phyloP scores from a whole-genome alignment of 2,329 filamentous ascomycete genomes.

The Trichothecium sympodiale region DNA sequence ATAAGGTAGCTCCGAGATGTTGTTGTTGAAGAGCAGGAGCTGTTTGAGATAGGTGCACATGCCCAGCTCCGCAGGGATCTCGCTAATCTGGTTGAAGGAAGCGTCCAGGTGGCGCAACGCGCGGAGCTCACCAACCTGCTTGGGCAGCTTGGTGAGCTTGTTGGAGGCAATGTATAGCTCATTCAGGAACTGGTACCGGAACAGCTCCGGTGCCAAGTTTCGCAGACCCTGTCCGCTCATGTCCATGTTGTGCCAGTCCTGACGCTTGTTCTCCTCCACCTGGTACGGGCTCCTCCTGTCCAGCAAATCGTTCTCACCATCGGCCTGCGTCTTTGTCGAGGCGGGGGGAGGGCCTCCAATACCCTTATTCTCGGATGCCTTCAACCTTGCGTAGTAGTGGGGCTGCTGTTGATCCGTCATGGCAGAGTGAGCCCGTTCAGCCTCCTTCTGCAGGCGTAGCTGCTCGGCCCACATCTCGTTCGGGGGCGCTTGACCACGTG shows the following conservation, averaged over 20 bases:
- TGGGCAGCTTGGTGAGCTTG: constrained; percentile 69
- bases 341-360: constrained; percentile 43
- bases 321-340: constrained; percentile 34
- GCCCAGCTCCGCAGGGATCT: constrained; percentile 81
- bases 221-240: constrained; percentile 92
- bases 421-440: constrained; percentile 60
- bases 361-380: constrained; percentile 59
- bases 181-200: constrained; percentile 79
- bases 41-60: constrained; percentile 92
- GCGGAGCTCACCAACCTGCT: constrained; percentile 71
- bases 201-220: constrained; percentile 67
- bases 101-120: constrained; percentile 75
- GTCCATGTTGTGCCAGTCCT: constrained; percentile 89
- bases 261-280: constrained; percentile 54
- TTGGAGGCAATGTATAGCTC: constrained; percentile 93
- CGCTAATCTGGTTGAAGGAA: constrained; percentile 74
- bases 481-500: constrained; percentile 39
- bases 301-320: constrained; percentile 41
- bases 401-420: constrained; percentile 57
- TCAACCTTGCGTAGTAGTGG: constrained; percentile 61
- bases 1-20: constrained; percentile 68
- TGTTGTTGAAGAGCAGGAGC: constrained; percentile 82
- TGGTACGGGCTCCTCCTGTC: constrained; percentile 53
- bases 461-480: constrained; percentile 82
- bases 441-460: constrained; percentile 66